These are phyloP conservation scores for Hysterium pulicare DNA, from an alignment of 2,329 filamentous ascomycete species.

Conservation along the genomic window DNA sequence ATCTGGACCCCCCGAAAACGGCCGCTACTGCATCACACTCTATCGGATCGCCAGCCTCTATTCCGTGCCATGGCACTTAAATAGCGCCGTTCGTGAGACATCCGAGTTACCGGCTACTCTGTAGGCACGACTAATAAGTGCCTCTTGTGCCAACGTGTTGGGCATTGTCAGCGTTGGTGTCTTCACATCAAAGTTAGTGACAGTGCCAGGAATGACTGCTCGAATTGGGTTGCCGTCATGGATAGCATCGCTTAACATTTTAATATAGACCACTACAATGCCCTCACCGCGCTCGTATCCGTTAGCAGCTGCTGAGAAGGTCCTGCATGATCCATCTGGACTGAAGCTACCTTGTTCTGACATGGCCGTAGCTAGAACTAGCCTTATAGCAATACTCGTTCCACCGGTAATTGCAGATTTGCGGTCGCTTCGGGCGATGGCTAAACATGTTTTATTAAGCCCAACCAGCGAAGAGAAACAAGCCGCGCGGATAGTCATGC, in stretches of 20 bases:
- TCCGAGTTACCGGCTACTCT: constrained; percentile 20
- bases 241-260: constrained; percentile 24
- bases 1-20: constrained; percentile 1
- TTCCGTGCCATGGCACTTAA: constrained; percentile 24
- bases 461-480: constrained; percentile 39
- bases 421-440: constrained; percentile 16
- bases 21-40: neutral
- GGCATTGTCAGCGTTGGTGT: constrained; percentile 34
- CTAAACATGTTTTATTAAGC: constrained; percentile 36
- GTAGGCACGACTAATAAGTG: constrained; percentile 31
- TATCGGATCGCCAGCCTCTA: neutral
- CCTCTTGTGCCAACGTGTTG: constrained; percentile 14
- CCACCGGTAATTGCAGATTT: constrained; percentile 33
- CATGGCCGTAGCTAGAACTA: constrained; percentile 26
- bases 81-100: constrained; percentile 1
- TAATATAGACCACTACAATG: constrained; percentile 30
- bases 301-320: constrained; percentile 29
- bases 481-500: constrained; percentile 26
- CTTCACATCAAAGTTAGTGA: constrained; percentile 11
- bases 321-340: constrained; percentile 15
- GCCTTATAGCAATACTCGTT: constrained; percentile 33
- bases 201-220: constrained; percentile 27
- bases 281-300: constrained; percentile 36
- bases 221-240: constrained; percentile 31
- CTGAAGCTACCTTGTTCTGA: constrained; percentile 37